Conservation (phyloP, 2,329 filamentous ascomycete species). For the Chlorencoelia australis region DNA sequence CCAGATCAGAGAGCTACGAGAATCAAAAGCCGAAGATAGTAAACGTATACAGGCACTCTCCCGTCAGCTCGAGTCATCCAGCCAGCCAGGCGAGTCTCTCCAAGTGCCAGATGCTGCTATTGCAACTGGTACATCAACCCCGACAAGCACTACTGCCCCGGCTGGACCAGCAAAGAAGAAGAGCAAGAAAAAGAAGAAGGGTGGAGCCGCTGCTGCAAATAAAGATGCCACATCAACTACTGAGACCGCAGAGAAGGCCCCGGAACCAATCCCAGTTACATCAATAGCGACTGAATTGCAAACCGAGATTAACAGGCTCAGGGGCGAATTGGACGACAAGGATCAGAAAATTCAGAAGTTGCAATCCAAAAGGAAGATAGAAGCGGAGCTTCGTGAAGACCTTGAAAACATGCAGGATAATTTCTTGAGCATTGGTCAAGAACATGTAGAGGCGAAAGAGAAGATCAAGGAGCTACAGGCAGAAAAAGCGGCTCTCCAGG, state of each 20-base stretch:
- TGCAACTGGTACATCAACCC: slow-evolving; percentile 33
- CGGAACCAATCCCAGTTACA: slow-evolving; percentile 7
- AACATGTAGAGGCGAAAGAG: slow-evolving; percentile 76
- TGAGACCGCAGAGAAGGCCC: slow-evolving; percentile 10
- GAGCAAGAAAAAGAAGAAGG: slow-evolving; percentile 69
- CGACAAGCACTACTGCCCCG: slow-evolving; percentile 23
- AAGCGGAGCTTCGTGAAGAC: slow-evolving; percentile 74
- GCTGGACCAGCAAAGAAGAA: slow-evolving; percentile 56
- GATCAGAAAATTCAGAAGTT: slow-evolving; percentile 65
- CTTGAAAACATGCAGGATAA: slow-evolving; percentile 77
- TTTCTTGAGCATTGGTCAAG: slow-evolving; percentile 66
- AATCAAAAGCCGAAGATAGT: slow-evolving; percentile 10
- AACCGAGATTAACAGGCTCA: slow-evolving; percentile 22
- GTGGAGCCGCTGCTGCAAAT: slow-evolving; percentile 20
- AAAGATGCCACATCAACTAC: slow-evolving; percentile 20
- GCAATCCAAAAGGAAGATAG: slow-evolving; percentile 58
- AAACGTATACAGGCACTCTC: slow-evolving; percentile 20
- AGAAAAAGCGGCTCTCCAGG: slow-evolving; percentile 57
- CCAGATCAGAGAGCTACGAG: slow-evolving; percentile 19
- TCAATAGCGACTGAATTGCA: slow-evolving; percentile 13
- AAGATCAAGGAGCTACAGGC: slow-evolving; percentile 59
- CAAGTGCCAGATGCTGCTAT: slow-evolving; percentile 7
- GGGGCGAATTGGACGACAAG: slow-evolving; percentile 20
- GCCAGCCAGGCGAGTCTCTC: slow-evolving; percentile 10
- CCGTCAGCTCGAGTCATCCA: slow-evolving; percentile 13